phyloP scores from a whole-genome alignment of 192 early-diverging fungal genomes.

The Coemansia nantahalensis region DNA sequence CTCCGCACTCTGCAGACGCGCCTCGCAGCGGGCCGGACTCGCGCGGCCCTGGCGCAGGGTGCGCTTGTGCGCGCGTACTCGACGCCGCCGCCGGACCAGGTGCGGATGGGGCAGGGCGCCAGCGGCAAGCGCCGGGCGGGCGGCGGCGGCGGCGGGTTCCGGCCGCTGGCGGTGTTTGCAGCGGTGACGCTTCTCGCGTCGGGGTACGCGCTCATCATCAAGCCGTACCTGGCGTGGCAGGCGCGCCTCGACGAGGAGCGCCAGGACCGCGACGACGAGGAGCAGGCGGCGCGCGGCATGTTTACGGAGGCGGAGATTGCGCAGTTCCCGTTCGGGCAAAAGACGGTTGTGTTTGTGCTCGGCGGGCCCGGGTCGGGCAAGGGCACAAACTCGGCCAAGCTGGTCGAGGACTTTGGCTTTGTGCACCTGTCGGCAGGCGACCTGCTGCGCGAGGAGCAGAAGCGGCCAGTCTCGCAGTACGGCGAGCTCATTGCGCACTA shows the following conservation, averaged over 20 bases:
- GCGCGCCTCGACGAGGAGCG: conserved; percentile 8
- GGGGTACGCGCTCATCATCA: conserved; percentile 30
- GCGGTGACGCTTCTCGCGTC: conserved; percentile 18
- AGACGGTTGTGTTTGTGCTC: conserved; percentile 86
- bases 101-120: conserved; percentile 35
- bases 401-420: conserved; percentile 89
- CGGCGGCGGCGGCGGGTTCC: conserved; percentile 21
- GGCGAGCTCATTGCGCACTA: conserved; percentile 90
- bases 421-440: conserved; percentile 97
- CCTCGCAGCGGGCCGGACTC: background rate
- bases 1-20: conserved; percentile 8
- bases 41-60: background rate
- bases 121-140: background rate
- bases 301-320: conserved; percentile 24
- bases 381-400: conserved; percentile 90
- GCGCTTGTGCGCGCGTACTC: background rate
- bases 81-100: conserved; percentile 4
- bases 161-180: conserved; percentile 29
- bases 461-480: conserved; percentile 75
- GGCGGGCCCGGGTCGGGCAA: conserved; percentile 91
- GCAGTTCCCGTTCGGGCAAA: conserved; percentile 51
- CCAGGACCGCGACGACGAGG: conserved; percentile 5
- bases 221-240: conserved; percentile 35
- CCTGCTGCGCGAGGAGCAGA: conserved; percentile 88
- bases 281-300: conserved; percentile 1